A percentile compares a stretch with the other conserved stretches of the same genome.
phyloP scores from a whole-genome alignment of 2,329 filamentous ascomycete genomes.

The Nectriaceae sp. region DNA sequence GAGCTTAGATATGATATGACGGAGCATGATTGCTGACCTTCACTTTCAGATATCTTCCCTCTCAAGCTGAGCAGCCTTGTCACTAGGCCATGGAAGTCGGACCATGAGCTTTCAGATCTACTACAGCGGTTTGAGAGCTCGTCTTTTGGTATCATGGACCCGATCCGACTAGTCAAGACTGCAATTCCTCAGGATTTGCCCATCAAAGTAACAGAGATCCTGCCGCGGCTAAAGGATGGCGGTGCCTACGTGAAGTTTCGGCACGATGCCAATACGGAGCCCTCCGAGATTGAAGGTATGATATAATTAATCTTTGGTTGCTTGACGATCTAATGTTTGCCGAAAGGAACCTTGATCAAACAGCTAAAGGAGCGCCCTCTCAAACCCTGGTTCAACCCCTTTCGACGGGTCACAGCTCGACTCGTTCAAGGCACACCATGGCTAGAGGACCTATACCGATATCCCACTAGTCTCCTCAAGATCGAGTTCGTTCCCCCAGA shows the following conservation, averaged over 20 bases:
- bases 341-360: slow-evolving; percentile 54
- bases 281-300: slow-evolving; percentile 46
- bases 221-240: slow-evolving; percentile 86
- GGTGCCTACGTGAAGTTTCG: slow-evolving; percentile 90
- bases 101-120: slow-evolving; percentile 50
- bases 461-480: slow-evolving; percentile 73
- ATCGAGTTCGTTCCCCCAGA: slow-evolving; percentile 81
- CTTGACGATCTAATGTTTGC: slow-evolving; percentile 1
- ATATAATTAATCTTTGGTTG: background rate
- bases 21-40: too few species aligned
- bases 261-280: slow-evolving; percentile 42
- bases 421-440: slow-evolving; percentile 85
- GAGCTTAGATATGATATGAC: too few species aligned
- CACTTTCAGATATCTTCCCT: slow-evolving; percentile 73
- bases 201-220: slow-evolving; percentile 75
- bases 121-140: slow-evolving; percentile 54
- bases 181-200: slow-evolving; percentile 64
- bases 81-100: slow-evolving; percentile 49
- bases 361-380: slow-evolving; percentile 71
- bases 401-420: slow-evolving; percentile 68
- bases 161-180: slow-evolving; percentile 56
- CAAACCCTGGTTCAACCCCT: slow-evolving; percentile 88
- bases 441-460: slow-evolving; percentile 88
- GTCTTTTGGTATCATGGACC: slow-evolving; percentile 52
- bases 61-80: slow-evolving; percentile 62